Base-by-base conservation (phyloP, 2,329 filamentous ascomycete genomes). In the Nothomitra cinnamomea region DNA sequence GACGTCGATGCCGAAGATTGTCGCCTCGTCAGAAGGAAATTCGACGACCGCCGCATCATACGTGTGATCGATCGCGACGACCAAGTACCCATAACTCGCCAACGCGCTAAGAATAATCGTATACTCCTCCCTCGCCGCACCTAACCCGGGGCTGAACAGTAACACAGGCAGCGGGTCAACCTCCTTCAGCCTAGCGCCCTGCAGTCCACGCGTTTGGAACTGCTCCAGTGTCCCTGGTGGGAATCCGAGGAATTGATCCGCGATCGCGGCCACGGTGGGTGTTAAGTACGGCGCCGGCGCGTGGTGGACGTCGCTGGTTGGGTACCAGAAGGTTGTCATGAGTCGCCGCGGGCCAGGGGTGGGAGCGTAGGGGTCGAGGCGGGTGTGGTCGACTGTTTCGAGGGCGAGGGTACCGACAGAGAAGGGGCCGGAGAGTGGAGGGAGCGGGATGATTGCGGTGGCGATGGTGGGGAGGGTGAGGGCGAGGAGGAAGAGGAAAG, bases 41-140 rank as follows among this genome's bases (percentile, higher is more conserved):
- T 62, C 61, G 5, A 68, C 61, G 17, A 67, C 61, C 8, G 61
- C 57, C 0, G 60, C 59, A 56, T 68, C 66, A 49, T 66, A 65
- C 2, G 66, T 62, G 51, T 67, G 66, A 49, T 68, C 66, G 21
- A 68, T 56, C 3, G 63, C 62, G 2, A 67, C 56, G 10, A 67
- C 63, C 2, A 59, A 58, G 51, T 65, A 68, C 3, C 67, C 67
- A 2, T 57, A 25, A 47, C 65, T 67, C 8, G 66, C 61, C 2
- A 68, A 54, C 25, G 60, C 56, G 54, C 65, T 61, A 15, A 62
- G 61, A 7, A 66, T 57, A 4, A 56, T 55, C 38, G 54, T 63
- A 56, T 67, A 67, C 10, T 61, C 52, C n/a, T 64, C 59, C 12
- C 65, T 59, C 2, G 63, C 56, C 1, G 55, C 61, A 3, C 61